Base-by-base conservation (phyloP, 2,329 filamentous ascomycete genomes). In the Ophiostoma novo-ulmi region DNA sequence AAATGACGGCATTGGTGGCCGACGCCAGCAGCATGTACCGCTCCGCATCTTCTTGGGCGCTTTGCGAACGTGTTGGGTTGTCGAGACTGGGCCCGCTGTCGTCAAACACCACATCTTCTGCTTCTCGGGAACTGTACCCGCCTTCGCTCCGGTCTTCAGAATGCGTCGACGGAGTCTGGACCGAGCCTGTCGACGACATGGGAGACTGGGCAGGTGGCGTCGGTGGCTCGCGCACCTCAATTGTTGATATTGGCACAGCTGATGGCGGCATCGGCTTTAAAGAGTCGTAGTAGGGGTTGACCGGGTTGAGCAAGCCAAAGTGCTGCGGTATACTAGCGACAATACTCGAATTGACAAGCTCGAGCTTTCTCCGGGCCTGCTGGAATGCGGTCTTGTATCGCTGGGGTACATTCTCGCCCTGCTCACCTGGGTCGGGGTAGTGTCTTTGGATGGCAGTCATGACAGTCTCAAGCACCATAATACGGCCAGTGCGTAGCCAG, bases 21-120 rank as follows among this genome's bases (percentile, higher is more conserved):
- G 82, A 83, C 0, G 81, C 82, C 7, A 85, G 77, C 5, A 82
- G 81, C 80, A 85, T 81, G 75, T 84, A 83, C 35, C 82, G 78
- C 71, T 80, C 80, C 0, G 81, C 80, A 61, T 80, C 79, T 64
- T 80, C 78, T 8, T 79, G 78, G 17, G 76, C 74, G 48, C 76
- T 76, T 20, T 74, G 76, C 1, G 78, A 78, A 41, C 80, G 78
- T 7, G 79, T 80, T 2, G 81, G 79, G 65, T 83, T 80, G 38
- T 81, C 76, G 13, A 84, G 74, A 8, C 80, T 80, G 20, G 81
- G 80, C 0, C 79, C 78, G 20, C 72, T 73, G 41, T 74, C 75
- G 55, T 73, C 75, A 67, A 75, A 70, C 48, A 73, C 39, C 67
- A 65, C 17, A 10, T 71, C 71, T 11, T 73, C 72, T 22, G 70